phyloP scores from a whole-genome alignment of 306 rosid genomes.

The Styphnolobium japonicum region DNA sequence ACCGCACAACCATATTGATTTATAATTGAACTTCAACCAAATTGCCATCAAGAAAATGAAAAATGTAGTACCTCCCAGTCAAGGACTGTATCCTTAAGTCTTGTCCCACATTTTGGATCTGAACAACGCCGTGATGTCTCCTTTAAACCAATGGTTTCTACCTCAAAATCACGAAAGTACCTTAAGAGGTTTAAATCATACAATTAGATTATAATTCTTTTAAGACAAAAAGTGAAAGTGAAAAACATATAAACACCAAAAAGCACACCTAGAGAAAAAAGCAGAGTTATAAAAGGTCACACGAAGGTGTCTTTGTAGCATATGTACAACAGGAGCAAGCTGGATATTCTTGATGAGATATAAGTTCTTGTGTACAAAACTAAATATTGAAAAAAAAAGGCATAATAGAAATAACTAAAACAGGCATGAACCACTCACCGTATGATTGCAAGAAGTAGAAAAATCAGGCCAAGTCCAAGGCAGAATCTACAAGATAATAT shows the following conservation, averaged over 20 bases:
- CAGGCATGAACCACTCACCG: too few species aligned
- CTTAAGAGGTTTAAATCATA: constrained; percentile 37
- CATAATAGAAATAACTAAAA: too few species aligned
- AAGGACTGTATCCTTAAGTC: constrained; percentile 92
- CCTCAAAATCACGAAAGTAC: constrained; percentile 95
- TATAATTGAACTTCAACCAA: constrained; percentile 16
- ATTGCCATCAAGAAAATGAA: constrained; percentile 15
- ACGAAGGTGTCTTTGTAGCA: constrained; percentile 2
- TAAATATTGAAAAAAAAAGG: background rate
- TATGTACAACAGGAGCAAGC: background rate
- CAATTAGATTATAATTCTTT: constrained; percentile 23
- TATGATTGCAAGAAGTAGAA: too few species aligned
- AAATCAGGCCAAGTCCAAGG: too few species aligned
- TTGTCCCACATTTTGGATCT: constrained; percentile 62
- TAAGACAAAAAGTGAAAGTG: background rate
- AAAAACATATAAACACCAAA: background rate
- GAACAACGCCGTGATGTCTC: constrained; percentile 89
- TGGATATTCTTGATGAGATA: constrained; percentile 10
- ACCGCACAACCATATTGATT: background rate
- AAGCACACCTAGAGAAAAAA: background rate
- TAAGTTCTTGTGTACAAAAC: background rate
- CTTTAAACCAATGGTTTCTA: constrained; percentile 91
- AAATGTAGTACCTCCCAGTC: constrained; percentile 88
- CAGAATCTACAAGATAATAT: too few species aligned
- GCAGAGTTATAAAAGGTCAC: background rate